Base-by-base conservation (phyloP, 2,329 filamentous ascomycete species). In the Aspergillus floridensis region DNA sequence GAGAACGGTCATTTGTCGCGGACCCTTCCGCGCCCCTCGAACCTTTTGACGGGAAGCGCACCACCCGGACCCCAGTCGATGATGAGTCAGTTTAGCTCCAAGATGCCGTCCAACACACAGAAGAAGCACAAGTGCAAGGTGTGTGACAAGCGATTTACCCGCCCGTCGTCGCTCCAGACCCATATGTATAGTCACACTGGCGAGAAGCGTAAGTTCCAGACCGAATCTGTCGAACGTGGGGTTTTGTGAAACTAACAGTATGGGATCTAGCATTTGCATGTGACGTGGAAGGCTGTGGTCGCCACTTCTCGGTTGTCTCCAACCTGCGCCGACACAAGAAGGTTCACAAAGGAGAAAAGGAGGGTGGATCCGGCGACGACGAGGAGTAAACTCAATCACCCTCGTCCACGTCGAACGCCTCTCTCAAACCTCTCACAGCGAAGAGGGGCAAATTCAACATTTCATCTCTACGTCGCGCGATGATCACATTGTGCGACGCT, bases 61-160 rank as follows among this genome's bases (percentile, higher is more conserved):
- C 91, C 92, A 1, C 92, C 92, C 1, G 92, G 92, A 19, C 93
- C 92, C 1, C 91, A 96, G 73, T 96, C 93, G 0, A 97, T 99
- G 92, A 99, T 99, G 95, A 88, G 92, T 55, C 93, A 96, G 70
- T 98, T 98, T 80, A 97, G 91, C 78, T 97, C 93, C 64, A 97
- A 97, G 79, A 88, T 97, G 55, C 93, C 92, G 0, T 93, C 91
- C 19, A 96, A 92, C 79, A 95, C 93, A 10, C 92, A 97, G 74
- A 98, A 98, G 87, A 98, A 98, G 83, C 95, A 98, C 81, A 97
- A 97, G 82, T 98, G 93, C 85, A 97, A 96, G 80, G 91, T 98
- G 61, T 98, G 93, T 81, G 93, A 97, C 78, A 97, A 98, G 84
- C 88, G 93, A 48, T 98, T 98, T 76, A 97, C 93, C 2, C 86